Evolutionary conservation across 768 basidiomycete species (phyloP).

Genomic region (Atractiella rhizophila): DNA sequence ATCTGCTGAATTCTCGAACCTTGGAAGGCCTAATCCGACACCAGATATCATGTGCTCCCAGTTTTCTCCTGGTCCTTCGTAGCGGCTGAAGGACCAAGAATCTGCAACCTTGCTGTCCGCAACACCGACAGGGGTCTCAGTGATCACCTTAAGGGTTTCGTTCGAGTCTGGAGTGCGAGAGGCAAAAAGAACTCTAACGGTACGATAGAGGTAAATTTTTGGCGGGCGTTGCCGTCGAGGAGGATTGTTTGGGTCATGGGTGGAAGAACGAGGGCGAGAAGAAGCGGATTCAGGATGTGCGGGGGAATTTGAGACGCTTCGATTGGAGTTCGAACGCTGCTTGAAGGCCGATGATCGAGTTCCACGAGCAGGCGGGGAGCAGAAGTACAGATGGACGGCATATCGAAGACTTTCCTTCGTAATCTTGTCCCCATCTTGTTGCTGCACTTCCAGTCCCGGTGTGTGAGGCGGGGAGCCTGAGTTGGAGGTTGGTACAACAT

Average conservation of each 20-base stretch:
- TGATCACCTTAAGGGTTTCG: conserved; percentile 14
- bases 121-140: conserved; percentile 10
- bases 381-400: conserved; percentile 20
- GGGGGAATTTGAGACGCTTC: too few species aligned
- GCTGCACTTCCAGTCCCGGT: background rate
- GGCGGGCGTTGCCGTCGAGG: background rate
- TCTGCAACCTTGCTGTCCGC: too few species aligned
- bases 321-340: too few species aligned
- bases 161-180: conserved; percentile 15
- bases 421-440: background rate
- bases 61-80: background rate
- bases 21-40: too few species aligned
- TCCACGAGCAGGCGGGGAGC: conserved; percentile 13
- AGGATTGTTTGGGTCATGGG: background rate
- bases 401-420: conserved; percentile 16
- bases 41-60: too few species aligned
- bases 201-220: conserved; percentile 16
- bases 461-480: background rate
- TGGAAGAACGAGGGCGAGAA: background rate
- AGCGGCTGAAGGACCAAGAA: too few species aligned
- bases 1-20: too few species aligned
- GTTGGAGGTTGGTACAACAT: conserved; percentile 2
- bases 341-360: background rate
- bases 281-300: too few species aligned
- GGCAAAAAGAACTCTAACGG: conserved; percentile 19